These are phyloP conservation scores for Leccinum huronense DNA, from an alignment of 1,284 basidiomycete species.

Conservation along the genomic window DNA sequence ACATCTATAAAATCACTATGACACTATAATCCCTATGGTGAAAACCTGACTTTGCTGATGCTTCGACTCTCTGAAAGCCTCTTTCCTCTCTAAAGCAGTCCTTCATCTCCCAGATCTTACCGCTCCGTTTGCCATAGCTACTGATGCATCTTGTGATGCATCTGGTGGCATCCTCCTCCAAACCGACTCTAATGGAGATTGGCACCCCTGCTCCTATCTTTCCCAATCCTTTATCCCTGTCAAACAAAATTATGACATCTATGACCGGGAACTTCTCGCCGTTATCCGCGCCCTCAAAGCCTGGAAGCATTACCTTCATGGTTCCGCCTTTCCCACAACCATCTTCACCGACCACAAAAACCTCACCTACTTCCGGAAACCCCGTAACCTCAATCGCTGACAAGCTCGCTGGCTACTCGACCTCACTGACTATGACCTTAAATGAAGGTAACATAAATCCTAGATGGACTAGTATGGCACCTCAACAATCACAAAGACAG, in stretches of 20 bases:
- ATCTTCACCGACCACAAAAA: background rate
- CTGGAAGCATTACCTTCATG: background rate
- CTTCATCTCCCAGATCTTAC: background rate
- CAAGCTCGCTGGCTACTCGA: background rate
- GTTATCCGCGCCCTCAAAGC: background rate
- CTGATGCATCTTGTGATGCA: background rate
- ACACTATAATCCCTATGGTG: background rate
- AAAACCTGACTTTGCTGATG: slow-evolving; percentile 1
- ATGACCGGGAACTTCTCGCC: background rate
- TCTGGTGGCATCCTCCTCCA: background rate
- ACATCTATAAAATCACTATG: background rate
- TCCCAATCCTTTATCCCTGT: background rate
- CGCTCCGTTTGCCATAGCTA: background rate
- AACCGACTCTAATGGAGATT: background rate
- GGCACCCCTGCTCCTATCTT: background rate
- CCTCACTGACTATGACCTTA: background rate
- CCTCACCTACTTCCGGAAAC: background rate
- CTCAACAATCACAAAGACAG: too few relatives aligned
- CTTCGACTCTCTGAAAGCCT: background rate
- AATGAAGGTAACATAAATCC: background rate
- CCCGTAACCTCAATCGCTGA: background rate
- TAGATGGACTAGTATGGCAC: too few relatives aligned
- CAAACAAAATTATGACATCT: background rate
- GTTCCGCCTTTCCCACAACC: background rate
- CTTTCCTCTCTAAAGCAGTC: background rate